Evolutionary conservation across 2,329 filamentous ascomycete genomes (phyloP).

Genomic region (Chaetomium globosum): DNA sequence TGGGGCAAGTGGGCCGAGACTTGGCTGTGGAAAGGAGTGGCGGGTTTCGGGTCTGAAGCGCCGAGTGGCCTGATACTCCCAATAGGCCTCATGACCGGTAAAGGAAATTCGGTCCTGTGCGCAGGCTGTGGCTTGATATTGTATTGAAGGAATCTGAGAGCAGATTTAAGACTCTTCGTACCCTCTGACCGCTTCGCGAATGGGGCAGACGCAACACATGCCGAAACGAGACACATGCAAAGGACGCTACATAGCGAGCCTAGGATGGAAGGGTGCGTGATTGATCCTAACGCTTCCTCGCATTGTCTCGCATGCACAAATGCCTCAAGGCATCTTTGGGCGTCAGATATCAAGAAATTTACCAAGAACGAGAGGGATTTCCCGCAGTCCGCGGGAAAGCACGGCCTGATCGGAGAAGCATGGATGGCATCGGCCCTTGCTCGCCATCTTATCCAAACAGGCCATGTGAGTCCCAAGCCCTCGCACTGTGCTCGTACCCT

Average conservation of each 20-base stretch:
- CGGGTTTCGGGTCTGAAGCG: not conserved
- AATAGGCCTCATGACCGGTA: not conserved
- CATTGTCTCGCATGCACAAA: not conserved
- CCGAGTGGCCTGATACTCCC: constrained; percentile 14
- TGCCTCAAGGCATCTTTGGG: not conserved
- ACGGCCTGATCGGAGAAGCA: constrained; percentile 19
- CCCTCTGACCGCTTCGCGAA: not conserved
- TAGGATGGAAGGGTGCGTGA: not conserved
- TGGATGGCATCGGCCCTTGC: not conserved
- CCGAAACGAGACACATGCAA: not conserved
- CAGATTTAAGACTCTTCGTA: not conserved
- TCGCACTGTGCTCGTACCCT: constrained; percentile 19
- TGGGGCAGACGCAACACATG: not conserved
- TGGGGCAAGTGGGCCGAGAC: not conserved
- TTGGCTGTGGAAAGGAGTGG: constrained; percentile 13
- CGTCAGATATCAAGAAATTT: not conserved
- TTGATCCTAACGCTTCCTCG: not conserved
- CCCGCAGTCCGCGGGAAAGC: constrained; percentile 20
- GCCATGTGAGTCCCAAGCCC: not conserved
- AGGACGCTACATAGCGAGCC: not conserved
- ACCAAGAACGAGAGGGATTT: not conserved
- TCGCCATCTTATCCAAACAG: constrained; percentile 10
- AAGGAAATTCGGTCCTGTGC: not conserved
- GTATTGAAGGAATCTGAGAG: not conserved
- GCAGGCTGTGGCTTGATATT: not conserved